Base-by-base conservation (phyloP, 169 alveolate species). In the Ophryocystis elektroscirrha region DNA sequence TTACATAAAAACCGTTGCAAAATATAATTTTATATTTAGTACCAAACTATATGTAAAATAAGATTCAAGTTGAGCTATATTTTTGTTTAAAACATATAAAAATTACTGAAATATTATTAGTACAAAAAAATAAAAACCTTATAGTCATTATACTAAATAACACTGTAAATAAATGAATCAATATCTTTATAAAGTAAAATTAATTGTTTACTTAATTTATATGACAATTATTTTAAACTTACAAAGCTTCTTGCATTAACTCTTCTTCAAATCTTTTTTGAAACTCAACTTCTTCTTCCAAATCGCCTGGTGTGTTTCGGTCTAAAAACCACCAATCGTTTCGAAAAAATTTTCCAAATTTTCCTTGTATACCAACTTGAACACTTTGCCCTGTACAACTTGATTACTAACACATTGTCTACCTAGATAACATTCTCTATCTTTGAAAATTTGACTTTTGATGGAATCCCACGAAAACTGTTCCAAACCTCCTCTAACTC, bases 401-500 rank as follows among this genome's bases (percentile, higher is more conserved):
- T 9, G 49, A 42, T 12, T n/a, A 47, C 37, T 38, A 22, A 37
- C 49, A n/a, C 12, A 42, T 28, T 9, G 22, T 45, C 2, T 49
- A 49, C 61, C 61, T 16, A 53, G 49, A 27, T 53, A 53, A 6
- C 61, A 49, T 35, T 53, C 61, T 5, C 61, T 18, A 7, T 53
- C 61, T 19, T 28, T 49, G 15, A 18, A 49, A 5, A 22, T 35
- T 4, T 48, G 61, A 18, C 35, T 27, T 47, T 53, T 53, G 44
- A 53, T 42, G 12, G 22, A 28, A n/a, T 50, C 59, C 61, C 61
- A 53, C 23, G 23, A n/a, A 53, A 53, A 53, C 48, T 45, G 58
- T 50, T 53, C 61, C 62, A 53, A 27, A 5, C 61, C 61, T 19
- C 61, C 61, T 9, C 61, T 44, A 5, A 27, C 30, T 0, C 61